Evolutionary conservation across 2,329 filamentous ascomycete genomes (phyloP).

Genomic region (Talaromyces piceae): DNA sequence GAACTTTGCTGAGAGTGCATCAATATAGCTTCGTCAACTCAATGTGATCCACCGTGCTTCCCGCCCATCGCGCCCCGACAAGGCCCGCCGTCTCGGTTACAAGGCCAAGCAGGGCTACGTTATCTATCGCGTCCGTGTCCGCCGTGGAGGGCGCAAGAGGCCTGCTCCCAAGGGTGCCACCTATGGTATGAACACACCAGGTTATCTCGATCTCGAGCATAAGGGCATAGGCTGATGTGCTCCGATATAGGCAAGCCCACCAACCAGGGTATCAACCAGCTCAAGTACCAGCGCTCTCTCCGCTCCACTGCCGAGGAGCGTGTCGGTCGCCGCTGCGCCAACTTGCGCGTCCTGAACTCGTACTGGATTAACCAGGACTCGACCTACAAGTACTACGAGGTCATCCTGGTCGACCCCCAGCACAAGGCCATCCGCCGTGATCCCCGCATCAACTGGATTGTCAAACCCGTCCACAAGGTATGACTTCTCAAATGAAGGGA

Average conservation of each 20-base stretch:
- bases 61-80: conserved; percentile 96
- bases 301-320: conserved; percentile 98
- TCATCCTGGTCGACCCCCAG: conserved; percentile 99
- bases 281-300: conserved; percentile 99
- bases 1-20: conserved; percentile 99
- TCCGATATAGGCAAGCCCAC: conserved; percentile 84
- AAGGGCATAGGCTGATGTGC: conserved; percentile 15
- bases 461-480: conserved; percentile 95
- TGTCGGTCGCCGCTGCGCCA: conserved; percentile 97
- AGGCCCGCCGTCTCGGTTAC: conserved; percentile 99
- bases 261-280: conserved; percentile 99
- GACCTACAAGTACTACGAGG: conserved; percentile 99
- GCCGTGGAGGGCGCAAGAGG: conserved; percentile 97
- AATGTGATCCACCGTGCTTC: conserved; percentile 99
- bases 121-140: conserved; percentile 98
- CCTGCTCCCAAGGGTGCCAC: conserved; percentile 96
- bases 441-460: conserved; percentile 99
- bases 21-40: conserved; percentile 99
- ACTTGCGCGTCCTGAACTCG: conserved; percentile 98
- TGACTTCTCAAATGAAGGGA: conserved; percentile 10
- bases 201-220: neutral
- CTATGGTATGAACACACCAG: conserved; percentile 61
- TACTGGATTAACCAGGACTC: conserved; percentile 99
- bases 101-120: conserved; percentile 99
- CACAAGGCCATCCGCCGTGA: conserved; percentile 99